A percentile compares a stretch with the other conserved stretches of the same genome.
phyloP scores from a whole-genome alignment of 2,329 filamentous ascomycete genomes.

The Colletotrichum phormii region DNA sequence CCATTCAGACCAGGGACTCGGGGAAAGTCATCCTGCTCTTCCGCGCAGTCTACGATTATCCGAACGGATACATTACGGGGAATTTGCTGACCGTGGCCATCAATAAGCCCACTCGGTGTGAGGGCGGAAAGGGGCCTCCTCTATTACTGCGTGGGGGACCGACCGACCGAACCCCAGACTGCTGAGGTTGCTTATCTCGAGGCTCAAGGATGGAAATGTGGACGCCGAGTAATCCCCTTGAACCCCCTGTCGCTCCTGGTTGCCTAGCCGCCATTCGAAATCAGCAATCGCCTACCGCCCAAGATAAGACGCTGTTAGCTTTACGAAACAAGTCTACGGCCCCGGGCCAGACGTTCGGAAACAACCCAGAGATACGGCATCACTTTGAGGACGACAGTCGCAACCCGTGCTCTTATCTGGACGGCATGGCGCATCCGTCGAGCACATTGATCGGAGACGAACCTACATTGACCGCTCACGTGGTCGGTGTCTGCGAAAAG shows the following conservation, averaged over 20 bases:
- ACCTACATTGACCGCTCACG: slow-evolving; percentile 17
- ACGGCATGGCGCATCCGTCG: neutral
- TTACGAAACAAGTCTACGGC: slow-evolving; percentile 8
- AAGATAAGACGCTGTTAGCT: slow-evolving; percentile 6
- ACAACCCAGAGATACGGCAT: neutral
- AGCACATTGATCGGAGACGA: slow-evolving; percentile 4
- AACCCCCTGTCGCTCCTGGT: neutral
- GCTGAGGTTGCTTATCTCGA: slow-evolving; percentile 21
- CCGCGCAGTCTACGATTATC: neutral
- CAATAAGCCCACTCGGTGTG: neutral
- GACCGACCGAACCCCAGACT: neutral
- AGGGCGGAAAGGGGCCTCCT: neutral
- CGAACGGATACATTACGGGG: neutral
- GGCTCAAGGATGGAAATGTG: neutral
- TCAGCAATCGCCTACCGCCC: neutral
- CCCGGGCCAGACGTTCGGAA: neutral
- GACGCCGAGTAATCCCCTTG: neutral
- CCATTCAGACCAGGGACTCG: neutral
- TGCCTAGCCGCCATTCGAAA: neutral
- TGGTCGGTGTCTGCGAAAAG: neutral
- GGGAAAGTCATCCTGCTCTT: neutral
- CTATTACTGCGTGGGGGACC: slow-evolving; percentile 1
- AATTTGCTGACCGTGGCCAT: neutral
- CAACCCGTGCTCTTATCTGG: neutral
- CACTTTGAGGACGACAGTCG: slow-evolving; percentile 2